These are phyloP conservation scores for Atkinsonella hypoxylon DNA, from an alignment of 2,329 filamentous ascomycete genomes.

Conservation along the genomic window DNA sequence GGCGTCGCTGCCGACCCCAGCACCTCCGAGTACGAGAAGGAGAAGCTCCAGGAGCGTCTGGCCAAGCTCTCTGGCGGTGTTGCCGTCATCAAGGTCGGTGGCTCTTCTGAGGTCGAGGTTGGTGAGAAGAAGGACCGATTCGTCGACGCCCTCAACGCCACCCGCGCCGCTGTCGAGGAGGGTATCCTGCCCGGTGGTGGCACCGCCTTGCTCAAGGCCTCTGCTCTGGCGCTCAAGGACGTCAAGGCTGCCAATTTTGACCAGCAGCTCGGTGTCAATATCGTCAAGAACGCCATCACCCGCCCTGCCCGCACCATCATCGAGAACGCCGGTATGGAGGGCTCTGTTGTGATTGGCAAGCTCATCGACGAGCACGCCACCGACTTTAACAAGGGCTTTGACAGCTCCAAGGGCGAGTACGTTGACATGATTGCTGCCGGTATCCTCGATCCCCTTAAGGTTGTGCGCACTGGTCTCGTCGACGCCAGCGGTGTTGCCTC, in stretches of 20 bases:
- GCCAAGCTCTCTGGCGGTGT: constrained; percentile 98
- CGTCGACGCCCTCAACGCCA: constrained; percentile 95
- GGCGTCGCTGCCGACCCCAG: constrained; percentile 88
- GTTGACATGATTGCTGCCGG: constrained; percentile 95
- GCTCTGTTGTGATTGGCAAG: constrained; percentile 94
- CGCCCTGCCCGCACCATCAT: constrained; percentile 89
- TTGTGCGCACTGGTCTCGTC: constrained; percentile 89
- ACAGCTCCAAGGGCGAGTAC: constrained; percentile 94
- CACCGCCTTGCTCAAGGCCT: constrained; percentile 94
- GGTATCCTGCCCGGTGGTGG: constrained; percentile 98
- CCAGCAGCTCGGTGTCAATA: constrained; percentile 95
- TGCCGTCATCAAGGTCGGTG: constrained; percentile 98
- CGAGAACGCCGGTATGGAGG: constrained; percentile 94
- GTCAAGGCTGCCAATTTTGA: constrained; percentile 94
- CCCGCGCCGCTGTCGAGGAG: constrained; percentile 95
- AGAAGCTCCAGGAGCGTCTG: constrained; percentile 99
- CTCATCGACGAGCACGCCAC: constrained; percentile 81
- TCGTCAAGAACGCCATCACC: constrained; percentile 97
- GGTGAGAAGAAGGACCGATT: constrained; percentile 99
- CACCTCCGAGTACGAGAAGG: constrained; percentile 99
- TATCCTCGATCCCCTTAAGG: constrained; percentile 99
- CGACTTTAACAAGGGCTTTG: constrained; percentile 98
- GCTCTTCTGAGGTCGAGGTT: constrained; percentile 95
- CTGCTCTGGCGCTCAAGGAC: constrained; percentile 70
- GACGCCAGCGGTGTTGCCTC: constrained; percentile 95